These are phyloP conservation scores for Omphalea diandra DNA, from an alignment of 441 rosid species.

Conservation along the genomic window DNA sequence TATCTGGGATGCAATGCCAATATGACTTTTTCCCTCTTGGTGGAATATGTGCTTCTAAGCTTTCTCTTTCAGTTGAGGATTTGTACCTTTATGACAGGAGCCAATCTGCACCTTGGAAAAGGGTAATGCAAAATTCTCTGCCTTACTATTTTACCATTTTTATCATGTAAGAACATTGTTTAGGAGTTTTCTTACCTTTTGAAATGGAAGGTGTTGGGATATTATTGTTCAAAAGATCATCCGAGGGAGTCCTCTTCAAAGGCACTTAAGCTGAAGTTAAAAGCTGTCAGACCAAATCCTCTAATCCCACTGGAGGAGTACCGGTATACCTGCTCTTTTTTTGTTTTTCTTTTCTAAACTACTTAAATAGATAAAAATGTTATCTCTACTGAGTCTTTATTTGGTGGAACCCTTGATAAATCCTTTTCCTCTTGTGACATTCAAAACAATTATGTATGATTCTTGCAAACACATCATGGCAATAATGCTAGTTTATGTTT, in stretches of 20 bases:
- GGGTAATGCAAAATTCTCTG: slow-evolving; percentile 50
- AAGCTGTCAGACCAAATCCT: slow-evolving; percentile 94
- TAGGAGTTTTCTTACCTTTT: slow-evolving; percentile 26
- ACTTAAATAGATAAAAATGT: neutral
- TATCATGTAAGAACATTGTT: slow-evolving; percentile 11
- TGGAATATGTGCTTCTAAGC: slow-evolving; percentile 65
- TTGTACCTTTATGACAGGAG: slow-evolving; percentile 77
- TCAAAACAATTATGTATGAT: neutral
- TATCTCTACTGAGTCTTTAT: neutral
- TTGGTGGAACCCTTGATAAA: slow-evolving; percentile 1
- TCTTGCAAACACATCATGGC: neutral
- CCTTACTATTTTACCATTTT: slow-evolving; percentile 5
- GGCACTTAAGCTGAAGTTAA: slow-evolving; percentile 78
- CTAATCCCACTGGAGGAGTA: slow-evolving; percentile 93
- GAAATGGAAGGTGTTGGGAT: slow-evolving; percentile 69
- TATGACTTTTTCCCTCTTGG: slow-evolving; percentile 65
- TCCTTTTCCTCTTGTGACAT: too few species aligned
- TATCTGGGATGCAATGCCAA: slow-evolving; percentile 64
- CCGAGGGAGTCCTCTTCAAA: slow-evolving; percentile 89
- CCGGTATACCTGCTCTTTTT: slow-evolving; percentile 48
- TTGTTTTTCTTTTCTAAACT: slow-evolving; percentile 11
- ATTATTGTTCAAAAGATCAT: slow-evolving; percentile 77
- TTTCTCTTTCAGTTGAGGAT: slow-evolving; percentile 69
- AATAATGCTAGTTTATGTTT: neutral
- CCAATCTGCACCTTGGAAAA: slow-evolving; percentile 75